Evolutionary conservation across 208 protist species (phyloP), one percentile per base, ranked within the genome.

Genomic region (Angomonas deanei): DNA sequence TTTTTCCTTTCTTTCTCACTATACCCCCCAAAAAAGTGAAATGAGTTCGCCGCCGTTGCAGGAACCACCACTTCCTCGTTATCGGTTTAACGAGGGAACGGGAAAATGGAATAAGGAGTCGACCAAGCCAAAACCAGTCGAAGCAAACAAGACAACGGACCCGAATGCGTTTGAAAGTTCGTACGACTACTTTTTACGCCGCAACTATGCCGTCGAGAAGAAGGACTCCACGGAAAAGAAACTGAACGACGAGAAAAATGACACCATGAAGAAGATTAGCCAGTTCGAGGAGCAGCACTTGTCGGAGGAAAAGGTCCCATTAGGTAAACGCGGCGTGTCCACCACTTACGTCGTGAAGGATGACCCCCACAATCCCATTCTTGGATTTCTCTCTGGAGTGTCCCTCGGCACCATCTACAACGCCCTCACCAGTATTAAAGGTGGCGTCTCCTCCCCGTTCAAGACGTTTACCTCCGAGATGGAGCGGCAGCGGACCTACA

Each of bases 111-210:
- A 57, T 10, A 73, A 72, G 34, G 79, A 86, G 32, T 38, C 47
- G 0, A 57, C 13, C 13, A 5, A 28, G 15, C 21, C 13, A n/a
- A n/a, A 54, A 68, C 4, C 28, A 21, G 0, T 32, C 36, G 10
- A 11, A 27, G 3, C 31, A 36, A 19, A 0, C 52, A 11, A 17
- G 13, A 13, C 19, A 13, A 32, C 55, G 13, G 48, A 53, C 11
- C 1, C 23, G 13, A 28, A 59, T 0, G 54, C 71, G 5, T 77
- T 77, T 26, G 80, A 88, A 38, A 88, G 80, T 64, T 84, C 83
- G 27, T 80, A 78, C 31, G 86, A 93, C 48, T 83, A 77, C 50
- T 84, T 86, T 38, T 61, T 93, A 31, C 62, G 76, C 10, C 39
- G 69, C 6, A 65, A 66, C 10, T 67, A 71, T 32, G 70, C 70